Evolutionary conservation across 2,329 filamentous ascomycete genomes (phyloP).

Genomic region (Alternaria sp.): DNA sequence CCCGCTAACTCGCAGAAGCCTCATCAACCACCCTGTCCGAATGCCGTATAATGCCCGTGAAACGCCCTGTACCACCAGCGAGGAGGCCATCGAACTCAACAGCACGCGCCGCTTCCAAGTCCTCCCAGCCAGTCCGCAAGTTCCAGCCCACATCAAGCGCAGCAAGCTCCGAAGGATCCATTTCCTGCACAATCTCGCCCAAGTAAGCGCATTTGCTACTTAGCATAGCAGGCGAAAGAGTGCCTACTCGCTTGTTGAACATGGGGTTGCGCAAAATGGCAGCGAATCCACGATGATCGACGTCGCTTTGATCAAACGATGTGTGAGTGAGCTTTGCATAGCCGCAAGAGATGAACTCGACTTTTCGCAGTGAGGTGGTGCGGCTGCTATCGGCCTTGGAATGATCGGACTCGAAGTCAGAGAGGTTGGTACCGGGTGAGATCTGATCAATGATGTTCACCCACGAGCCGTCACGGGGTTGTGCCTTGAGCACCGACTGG

Average conservation of each 20-base stretch:
- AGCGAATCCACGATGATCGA: constrained; percentile 35
- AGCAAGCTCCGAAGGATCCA: constrained; percentile 45
- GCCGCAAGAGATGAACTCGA: constrained; percentile 69
- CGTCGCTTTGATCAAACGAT: constrained; percentile 45
- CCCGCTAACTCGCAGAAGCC: constrained; percentile 29
- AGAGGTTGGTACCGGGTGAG: constrained; percentile 58
- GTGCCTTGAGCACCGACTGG: constrained; percentile 46
- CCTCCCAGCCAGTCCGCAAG: constrained; percentile 44
- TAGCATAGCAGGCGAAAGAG: constrained; percentile 51
- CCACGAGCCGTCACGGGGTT: constrained; percentile 60
- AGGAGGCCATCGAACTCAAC: constrained; percentile 54
- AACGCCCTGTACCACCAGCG: constrained; percentile 54
- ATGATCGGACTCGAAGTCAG: constrained; percentile 51
- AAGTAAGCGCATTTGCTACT: constrained; percentile 47
- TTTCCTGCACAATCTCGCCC: constrained; percentile 53
- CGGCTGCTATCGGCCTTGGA: constrained; percentile 42
- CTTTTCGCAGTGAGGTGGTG: constrained; percentile 49
- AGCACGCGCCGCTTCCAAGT: constrained; percentile 46
- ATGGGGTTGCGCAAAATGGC: constrained; percentile 23
- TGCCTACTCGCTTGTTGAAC: constrained; percentile 43
- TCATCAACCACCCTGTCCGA: constrained; percentile 30
- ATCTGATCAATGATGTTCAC: constrained; percentile 59
- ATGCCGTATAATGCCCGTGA: constrained; percentile 44
- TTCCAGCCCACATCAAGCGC: constrained; percentile 47
- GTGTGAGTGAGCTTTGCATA: constrained; percentile 60